Conservation (phyloP, 495 filamentous ascomycete species). For the Pyrenopolyporus hunteri region DNA sequence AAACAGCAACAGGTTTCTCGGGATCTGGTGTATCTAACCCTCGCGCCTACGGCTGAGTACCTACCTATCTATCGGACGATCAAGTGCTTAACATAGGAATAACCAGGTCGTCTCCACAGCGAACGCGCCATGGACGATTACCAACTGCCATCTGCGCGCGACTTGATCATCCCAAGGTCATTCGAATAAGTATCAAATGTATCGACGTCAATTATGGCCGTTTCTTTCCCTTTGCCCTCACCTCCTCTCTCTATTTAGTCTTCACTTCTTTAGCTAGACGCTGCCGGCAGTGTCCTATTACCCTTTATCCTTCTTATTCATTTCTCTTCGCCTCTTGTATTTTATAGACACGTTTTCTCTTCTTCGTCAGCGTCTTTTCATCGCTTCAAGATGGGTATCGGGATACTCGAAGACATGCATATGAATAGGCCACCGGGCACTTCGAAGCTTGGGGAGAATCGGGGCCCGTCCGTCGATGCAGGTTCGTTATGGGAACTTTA, state of each 20-base stretch:
- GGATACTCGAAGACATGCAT: slow-evolving; percentile 31
- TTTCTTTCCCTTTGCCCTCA: slow-evolving; percentile 1
- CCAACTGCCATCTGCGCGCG: slow-evolving; percentile 12
- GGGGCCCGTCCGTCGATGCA: slow-evolving; percentile 11
- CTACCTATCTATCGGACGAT: too few relatives aligned
- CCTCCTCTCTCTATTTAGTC: neutral
- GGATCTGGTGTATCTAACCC: too few relatives aligned
- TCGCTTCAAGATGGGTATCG: slow-evolving; percentile 30
- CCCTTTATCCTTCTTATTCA: slow-evolving; percentile 2
- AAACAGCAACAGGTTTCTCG: neutral
- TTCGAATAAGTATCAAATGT: slow-evolving; percentile 23
- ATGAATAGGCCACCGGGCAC: slow-evolving; percentile 37
- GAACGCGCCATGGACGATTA: slow-evolving; percentile 20
- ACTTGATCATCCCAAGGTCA: slow-evolving; percentile 12
- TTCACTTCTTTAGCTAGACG: slow-evolving; percentile 8
- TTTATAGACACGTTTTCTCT: slow-evolving; percentile 7
- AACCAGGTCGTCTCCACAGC: neutral
- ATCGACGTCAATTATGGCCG: neutral
- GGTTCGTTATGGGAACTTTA: slow-evolving; percentile 7
- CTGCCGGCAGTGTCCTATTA: slow-evolving; percentile 33
- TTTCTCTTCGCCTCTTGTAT: slow-evolving; percentile 14
- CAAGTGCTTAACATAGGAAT: slow-evolving; percentile 22
- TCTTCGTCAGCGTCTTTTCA: neutral
- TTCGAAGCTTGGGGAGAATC: slow-evolving; percentile 33
- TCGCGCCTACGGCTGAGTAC: too few relatives aligned